Evolutionary conservation across 495 filamentous ascomycete species (phyloP).

Genomic region (Glutinoglossum americanum): DNA sequence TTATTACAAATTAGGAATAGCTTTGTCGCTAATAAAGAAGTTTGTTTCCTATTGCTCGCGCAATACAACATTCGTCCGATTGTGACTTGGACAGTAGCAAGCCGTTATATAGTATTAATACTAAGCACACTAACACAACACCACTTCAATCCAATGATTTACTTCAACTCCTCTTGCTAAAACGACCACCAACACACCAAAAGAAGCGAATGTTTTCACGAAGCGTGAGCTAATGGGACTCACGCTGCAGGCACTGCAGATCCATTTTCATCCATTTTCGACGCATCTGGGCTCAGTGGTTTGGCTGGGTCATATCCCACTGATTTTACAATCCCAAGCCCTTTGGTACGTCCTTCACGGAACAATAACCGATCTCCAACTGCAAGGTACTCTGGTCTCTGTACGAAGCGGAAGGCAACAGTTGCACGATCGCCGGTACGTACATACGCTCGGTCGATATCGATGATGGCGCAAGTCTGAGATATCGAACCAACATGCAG

Average conservation of each 20-base stretch:
- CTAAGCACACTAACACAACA: neutral
- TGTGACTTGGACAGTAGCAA: no score
- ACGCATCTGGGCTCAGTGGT: slow-evolving; percentile 26
- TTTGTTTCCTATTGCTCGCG: no score
- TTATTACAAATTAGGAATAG: no score
- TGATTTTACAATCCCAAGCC: slow-evolving; percentile 79
- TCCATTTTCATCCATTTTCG: neutral
- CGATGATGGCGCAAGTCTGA: slow-evolving; percentile 92
- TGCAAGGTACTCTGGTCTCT: slow-evolving; percentile 83
- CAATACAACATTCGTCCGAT: no score
- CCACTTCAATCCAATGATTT: neutral
- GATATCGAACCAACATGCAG: slow-evolving; percentile 87
- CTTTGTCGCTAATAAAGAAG: no score
- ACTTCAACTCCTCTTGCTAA: neutral
- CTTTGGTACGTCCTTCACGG: slow-evolving; percentile 87
- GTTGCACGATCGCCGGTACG: slow-evolving; percentile 78
- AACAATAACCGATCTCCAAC: slow-evolving; percentile 82
- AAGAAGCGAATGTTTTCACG: neutral
- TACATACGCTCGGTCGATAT: slow-evolving; percentile 91
- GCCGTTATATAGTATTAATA: neutral
- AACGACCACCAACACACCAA: neutral
- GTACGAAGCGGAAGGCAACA: slow-evolving; percentile 87
- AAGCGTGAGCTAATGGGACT: neutral
- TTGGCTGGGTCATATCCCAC: slow-evolving; percentile 61
- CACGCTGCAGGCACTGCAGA: neutral